Evolutionary conservation across 164 flowering plant species (phyloP), one percentile per base, ranked within the genome.

Genomic region (Tinospora cordifolia): DNA sequence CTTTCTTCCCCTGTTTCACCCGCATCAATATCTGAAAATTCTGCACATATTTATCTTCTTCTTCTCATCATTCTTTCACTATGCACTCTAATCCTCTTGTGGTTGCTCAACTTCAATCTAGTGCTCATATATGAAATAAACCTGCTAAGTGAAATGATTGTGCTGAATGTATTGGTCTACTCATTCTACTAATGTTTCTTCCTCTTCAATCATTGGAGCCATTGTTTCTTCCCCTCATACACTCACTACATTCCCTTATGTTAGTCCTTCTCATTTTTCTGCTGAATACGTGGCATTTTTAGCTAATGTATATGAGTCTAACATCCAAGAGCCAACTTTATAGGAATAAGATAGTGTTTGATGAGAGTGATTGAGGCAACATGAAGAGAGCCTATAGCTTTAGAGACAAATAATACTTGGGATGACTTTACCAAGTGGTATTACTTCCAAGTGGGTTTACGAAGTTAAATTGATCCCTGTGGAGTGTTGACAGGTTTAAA

Each of bases 381-480:
- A 27, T 5, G 0, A 0, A 40, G 0, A 13, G 67, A 65, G 22
- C 21, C 39, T 38, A 1, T 2, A 15, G 67, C 67, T 14, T 19
- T 65, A 1, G 49, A 65, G 19, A 44, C 25, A 8, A 65, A 65
- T n/a, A 40, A 40, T 17, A 65, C 67, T 19, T 39, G 67, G 67
- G 21, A 11, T 65, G 1, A 65, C 49, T 8, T 13, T 65, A 17
- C 67, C 67, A 3, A 8, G 0, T 38, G 24, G 47, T 17, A 65
- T 65, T 40, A 21, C 41, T 34, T 63, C 15, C 15, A 24, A 60
- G 24, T 21, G 54, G 10, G 3, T 47, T 47, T 47, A 47, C 54
- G 13, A 47, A 17, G 54, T 60, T 25, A 60, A 24, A 24, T 27
- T 21, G 11, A 8, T 9, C 2, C 26, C 63, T 24, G 30, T 14